phyloP scores from a whole-genome alignment of 1,284 basidiomycete species.

The Malassezia obtusa region DNA sequence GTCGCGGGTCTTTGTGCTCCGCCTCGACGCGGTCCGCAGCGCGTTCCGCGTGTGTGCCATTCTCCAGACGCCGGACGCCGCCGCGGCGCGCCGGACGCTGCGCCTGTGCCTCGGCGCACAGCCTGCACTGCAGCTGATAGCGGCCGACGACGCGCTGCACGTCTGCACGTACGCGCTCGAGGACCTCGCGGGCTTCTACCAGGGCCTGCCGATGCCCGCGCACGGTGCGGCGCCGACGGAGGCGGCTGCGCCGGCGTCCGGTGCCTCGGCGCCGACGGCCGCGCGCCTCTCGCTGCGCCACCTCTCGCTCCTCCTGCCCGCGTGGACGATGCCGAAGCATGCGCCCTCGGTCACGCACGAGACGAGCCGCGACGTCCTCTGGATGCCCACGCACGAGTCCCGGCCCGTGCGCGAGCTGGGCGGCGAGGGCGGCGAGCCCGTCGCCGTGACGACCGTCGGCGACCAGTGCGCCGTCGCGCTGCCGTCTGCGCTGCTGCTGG shows the following conservation, averaged over 20 bases:
- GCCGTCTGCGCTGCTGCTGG: background rate
- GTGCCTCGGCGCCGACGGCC: background rate
- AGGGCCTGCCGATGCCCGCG: background rate
- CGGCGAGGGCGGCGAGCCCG: no score
- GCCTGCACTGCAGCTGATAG: background rate
- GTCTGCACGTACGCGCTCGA: background rate
- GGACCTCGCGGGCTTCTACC: background rate
- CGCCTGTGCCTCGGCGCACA: background rate
- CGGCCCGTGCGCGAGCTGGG: no score
- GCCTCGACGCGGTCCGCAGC: background rate
- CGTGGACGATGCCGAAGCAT: background rate
- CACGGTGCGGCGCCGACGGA: background rate
- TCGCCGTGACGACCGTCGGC: background rate
- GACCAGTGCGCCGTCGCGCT: background rate
- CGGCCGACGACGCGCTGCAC: background rate
- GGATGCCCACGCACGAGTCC: no score
- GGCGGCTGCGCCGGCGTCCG: background rate
- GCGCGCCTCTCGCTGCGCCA: background rate
- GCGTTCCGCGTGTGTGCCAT: conserved; percentile 1
- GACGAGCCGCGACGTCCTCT: no score
- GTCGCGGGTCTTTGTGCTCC: background rate
- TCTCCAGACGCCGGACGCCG: conserved; percentile 1
- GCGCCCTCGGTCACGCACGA: background rate
- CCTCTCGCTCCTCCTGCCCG: background rate
- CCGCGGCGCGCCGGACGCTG: background rate